phyloP scores from a whole-genome alignment of 495 filamentous ascomycete genomes.

The Aspergillus ellipticus region DNA sequence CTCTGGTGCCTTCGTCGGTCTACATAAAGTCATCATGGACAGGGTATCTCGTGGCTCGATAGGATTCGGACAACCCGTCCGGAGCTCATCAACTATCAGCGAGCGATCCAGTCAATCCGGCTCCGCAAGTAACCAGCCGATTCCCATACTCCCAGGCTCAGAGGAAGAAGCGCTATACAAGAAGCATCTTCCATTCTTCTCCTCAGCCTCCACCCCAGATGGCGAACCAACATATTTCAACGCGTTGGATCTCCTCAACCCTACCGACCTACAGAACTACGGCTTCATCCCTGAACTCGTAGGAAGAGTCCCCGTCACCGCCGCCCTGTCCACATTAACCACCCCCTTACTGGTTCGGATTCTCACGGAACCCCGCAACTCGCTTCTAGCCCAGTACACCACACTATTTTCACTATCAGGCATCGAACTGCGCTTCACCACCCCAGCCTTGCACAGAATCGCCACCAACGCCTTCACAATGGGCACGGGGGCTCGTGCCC shows the following conservation, averaged over 20 bases:
- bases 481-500: conserved; percentile 81
- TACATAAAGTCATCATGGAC: conserved; percentile 83
- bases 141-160: conserved; percentile 44
- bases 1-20: conserved; percentile 89
- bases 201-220: conserved; percentile 30
- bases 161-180: conserved; percentile 61
- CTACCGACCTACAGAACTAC: conserved; percentile 81
- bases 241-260: conserved; percentile 74
- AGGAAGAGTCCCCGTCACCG: conserved; percentile 83
- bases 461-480: conserved; percentile 69
- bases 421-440: conserved; percentile 80
- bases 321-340: conserved; percentile 77
- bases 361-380: conserved; percentile 87
- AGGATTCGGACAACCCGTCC: conserved; percentile 83
- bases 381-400: conserved; percentile 78
- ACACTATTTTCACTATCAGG: conserved; percentile 79
- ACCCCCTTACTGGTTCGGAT: conserved; percentile 77
- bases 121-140: conserved; percentile 38
- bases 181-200: conserved; percentile 67
- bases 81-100: conserved; percentile 35
- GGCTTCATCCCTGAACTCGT: conserved; percentile 95
- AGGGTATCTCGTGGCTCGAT: conserved; percentile 84
- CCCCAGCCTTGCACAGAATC: conserved; percentile 70
- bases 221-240: conserved; percentile 59
- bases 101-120: conserved; percentile 22